Base-by-base conservation (phyloP, 1,284 basidiomycete genomes). In the Naganishia albida region DNA sequence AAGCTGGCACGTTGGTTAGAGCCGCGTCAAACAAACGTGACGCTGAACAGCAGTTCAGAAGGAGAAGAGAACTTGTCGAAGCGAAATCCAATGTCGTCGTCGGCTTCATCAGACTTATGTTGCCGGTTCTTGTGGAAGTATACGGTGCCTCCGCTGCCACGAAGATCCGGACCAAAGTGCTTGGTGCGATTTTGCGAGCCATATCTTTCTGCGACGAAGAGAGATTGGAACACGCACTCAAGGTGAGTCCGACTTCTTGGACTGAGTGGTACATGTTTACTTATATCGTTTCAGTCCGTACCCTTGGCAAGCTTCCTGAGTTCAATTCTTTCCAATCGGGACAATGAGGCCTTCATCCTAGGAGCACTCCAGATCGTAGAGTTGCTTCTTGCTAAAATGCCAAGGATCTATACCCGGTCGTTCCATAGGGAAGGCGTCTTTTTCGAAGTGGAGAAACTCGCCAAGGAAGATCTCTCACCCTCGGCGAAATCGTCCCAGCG, bases 401-500 rank as follows among this genome's bases (percentile, higher is more conserved):
- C 90, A 2, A 81, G 85, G 7, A 84, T 91, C 53, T 97, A 95
- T 78, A 87, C 87, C 72, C 88, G 90, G 18, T 87, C 88, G 0
- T 92, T 97, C 83, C 85, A 89, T 18, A 85, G 93, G 49, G 93
- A 98, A 78, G 94, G 93, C 18, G 94, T 97, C 42, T 87, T 95
- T 75, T 89, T 93, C 75, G 93, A 96, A 76, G 87, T 96, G 38
- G 91, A 93, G 69, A 77, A 81, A 2, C 80, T 93, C 30, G 87
- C 90, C 13, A 81, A 83, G 15, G 84, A 87, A 54, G 75, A 83
- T 3, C 80, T 93, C 34, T 81, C 81, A 3, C 81, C 86, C 0
- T 87, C 86, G 73, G 72, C 82, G 10, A 87, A 85, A 69, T 63
- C 70, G 43, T 72, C 73, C 23, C 73, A 74, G 49, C 75, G 75